A percentile compares a stretch with the other conserved stretches of the same genome.
phyloP scores from a whole-genome alignment of 2,329 filamentous ascomycete genomes.

The Aspergillus unguis region DNA sequence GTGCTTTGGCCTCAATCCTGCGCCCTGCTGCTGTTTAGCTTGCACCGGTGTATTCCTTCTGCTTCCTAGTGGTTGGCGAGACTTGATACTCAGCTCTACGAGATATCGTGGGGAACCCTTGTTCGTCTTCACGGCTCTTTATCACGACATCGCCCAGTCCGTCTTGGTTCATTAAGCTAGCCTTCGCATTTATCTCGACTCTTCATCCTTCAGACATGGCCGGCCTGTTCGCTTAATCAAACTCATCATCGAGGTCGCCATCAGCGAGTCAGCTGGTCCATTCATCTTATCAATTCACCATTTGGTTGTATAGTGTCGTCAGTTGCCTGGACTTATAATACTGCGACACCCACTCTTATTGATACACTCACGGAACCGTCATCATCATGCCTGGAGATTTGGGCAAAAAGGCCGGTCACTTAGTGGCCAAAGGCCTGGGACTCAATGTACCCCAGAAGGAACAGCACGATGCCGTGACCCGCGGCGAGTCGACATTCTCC shows the following conservation, averaged over 20 bases:
- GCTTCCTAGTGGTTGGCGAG: neutral
- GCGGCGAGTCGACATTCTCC: conserved; percentile 77
- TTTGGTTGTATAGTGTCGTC: neutral
- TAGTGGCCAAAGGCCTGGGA: conserved; percentile 72
- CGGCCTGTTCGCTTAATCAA: conserved; percentile 14
- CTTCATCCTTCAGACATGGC: conserved; percentile 11
- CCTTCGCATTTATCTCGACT: conserved; percentile 3
- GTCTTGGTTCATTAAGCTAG: conserved; percentile 14
- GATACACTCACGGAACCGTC: neutral
- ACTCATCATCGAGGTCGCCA: neutral
- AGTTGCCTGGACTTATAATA: conserved; percentile 3
- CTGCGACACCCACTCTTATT: neutral
- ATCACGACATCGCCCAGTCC: conserved; percentile 31
- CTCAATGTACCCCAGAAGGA: conserved; percentile 72
- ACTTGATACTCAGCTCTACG: conserved; percentile 7
- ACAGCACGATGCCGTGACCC: conserved; percentile 60
- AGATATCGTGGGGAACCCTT: conserved; percentile 13
- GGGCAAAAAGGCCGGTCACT: conserved; percentile 62
- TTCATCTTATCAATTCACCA: neutral
- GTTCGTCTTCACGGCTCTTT: conserved; percentile 21
- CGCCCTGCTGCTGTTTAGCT: neutral
- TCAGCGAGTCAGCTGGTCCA: neutral
- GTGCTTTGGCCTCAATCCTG: conserved; percentile 3
- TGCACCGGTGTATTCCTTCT: neutral
- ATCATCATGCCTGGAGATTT: conserved; percentile 34